Evolutionary conservation across 2,329 filamentous ascomycete species (phyloP).

Genomic region (Diaporthe destruens): DNA sequence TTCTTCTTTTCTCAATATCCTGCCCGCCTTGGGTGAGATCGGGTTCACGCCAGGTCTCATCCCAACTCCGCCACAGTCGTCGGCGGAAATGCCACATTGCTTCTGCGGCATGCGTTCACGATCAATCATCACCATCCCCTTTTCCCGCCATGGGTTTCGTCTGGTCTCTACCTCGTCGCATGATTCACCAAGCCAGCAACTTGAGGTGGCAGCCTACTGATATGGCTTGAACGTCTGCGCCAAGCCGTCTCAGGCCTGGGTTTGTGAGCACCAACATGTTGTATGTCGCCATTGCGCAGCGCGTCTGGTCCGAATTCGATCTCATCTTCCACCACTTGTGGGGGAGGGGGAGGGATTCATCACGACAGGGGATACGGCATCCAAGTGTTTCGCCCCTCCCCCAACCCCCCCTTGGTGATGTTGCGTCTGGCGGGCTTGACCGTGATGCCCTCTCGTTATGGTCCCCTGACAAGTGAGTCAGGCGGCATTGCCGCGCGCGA

Average conservation of each 20-base stretch:
- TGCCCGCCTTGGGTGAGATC: constrained; percentile 12
- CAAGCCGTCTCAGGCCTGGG: constrained; percentile 16
- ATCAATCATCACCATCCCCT: background rate
- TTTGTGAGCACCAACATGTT: background rate
- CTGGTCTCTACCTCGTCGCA: constrained; percentile 39
- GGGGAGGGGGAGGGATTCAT: background rate
- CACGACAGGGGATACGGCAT: background rate
- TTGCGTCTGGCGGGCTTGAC: constrained; percentile 1
- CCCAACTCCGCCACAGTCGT: constrained; percentile 1
- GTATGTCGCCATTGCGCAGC: background rate
- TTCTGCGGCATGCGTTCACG: background rate
- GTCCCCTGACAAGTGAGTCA: background rate
- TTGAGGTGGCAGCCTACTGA: constrained; percentile 31
- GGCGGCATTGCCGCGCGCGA: background rate
- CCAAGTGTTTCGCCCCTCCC: constrained; percentile 9
- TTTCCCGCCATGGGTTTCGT: constrained; percentile 34
- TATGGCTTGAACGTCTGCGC: constrained; percentile 6
- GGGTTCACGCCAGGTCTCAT: constrained; percentile 39
- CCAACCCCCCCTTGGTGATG: background rate
- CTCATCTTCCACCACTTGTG: background rate
- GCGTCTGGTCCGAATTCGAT: background rate
- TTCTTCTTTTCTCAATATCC: background rate
- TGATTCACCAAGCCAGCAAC: constrained; percentile 19
- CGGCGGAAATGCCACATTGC: constrained; percentile 3
- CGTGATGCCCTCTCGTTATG: background rate